Conservation (phyloP, 2,329 filamentous ascomycete species). For the Diaporthe sp. region DNA sequence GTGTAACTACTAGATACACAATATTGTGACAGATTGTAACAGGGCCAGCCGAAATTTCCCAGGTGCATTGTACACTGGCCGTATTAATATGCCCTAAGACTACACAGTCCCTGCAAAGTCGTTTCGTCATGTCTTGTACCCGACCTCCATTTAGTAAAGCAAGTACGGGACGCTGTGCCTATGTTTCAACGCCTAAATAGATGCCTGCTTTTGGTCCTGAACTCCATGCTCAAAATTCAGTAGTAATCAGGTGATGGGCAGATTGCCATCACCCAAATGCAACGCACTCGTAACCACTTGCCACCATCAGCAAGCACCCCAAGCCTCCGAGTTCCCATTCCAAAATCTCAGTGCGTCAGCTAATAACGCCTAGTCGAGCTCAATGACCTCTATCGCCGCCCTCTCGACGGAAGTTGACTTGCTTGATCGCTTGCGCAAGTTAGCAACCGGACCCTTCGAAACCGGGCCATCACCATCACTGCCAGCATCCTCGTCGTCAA, state of each 20-base stretch:
- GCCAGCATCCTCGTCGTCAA: slow-evolving; percentile 44
- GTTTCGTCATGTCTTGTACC: not conserved
- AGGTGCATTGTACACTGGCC: slow-evolving; percentile 7
- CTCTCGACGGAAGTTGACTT: slow-evolving; percentile 23
- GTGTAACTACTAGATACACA: not conserved
- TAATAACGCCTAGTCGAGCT: slow-evolving; percentile 28
- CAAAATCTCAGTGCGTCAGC: not conserved
- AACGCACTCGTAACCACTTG: not conserved
- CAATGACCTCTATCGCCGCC: slow-evolving; percentile 30
- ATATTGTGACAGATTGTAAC: not conserved
- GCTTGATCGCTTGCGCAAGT: slow-evolving; percentile 17
- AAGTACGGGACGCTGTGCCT: not conserved
- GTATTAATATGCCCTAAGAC: not conserved
- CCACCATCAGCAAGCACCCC: not conserved
- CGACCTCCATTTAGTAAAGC: not conserved
- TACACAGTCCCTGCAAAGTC: not conserved
- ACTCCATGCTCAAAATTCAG: slow-evolving; percentile 31
- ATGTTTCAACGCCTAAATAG: not conserved
- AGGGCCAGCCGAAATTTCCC: not conserved
- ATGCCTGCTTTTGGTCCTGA: slow-evolving; percentile 7
- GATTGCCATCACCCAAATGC: slow-evolving; percentile 2
- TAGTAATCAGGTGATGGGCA: not conserved
- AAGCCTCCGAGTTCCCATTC: not conserved
- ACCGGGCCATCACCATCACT: slow-evolving; percentile 42
- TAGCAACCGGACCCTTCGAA: slow-evolving; percentile 10